phyloP scores from a whole-genome alignment of 2,329 filamentous ascomycete species.

The Aspergillus flavus region DNA sequence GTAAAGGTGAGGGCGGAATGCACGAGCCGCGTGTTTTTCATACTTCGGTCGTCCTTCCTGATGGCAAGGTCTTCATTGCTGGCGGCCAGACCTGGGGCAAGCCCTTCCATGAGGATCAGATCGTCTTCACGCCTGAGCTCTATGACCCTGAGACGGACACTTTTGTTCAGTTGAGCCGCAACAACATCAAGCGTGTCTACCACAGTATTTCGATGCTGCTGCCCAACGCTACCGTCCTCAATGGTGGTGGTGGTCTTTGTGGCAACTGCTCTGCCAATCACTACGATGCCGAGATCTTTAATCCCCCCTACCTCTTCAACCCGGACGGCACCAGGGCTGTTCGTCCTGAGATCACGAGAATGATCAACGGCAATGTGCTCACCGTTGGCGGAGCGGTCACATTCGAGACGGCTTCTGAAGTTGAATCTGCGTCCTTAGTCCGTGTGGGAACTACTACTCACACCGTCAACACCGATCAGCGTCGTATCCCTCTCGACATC shows the following conservation, averaged over 20 bases:
- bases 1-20: slow-evolving; percentile 28
- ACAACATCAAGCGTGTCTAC: slow-evolving; percentile 41
- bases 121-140: slow-evolving; percentile 49
- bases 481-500: slow-evolving; percentile 52
- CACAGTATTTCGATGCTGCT: slow-evolving; percentile 55
- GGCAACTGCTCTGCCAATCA: slow-evolving; percentile 53
- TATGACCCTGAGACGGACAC: slow-evolving; percentile 48
- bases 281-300: slow-evolving; percentile 58
- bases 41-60: slow-evolving; percentile 53
- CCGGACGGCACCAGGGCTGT: not conserved
- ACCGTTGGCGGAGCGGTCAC: not conserved
- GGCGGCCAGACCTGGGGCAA: slow-evolving; percentile 50
- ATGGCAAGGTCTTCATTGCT: slow-evolving; percentile 51
- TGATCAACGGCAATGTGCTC: not conserved
- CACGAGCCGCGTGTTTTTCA: slow-evolving; percentile 46
- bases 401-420: slow-evolving; percentile 9
- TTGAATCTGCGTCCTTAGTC: slow-evolving; percentile 45
- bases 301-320: slow-evolving; percentile 58
- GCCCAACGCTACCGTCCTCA: slow-evolving; percentile 54
- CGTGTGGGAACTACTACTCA: slow-evolving; percentile 56
- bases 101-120: slow-evolving; percentile 50
- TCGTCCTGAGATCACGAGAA: slow-evolving; percentile 8
- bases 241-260: slow-evolving; percentile 58
- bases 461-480: slow-evolving; percentile 61
- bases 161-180: slow-evolving; percentile 32